phyloP scores from a whole-genome alignment of 176 grass and related monocot species.

The Ampelocalamus luodianensis region DNA sequence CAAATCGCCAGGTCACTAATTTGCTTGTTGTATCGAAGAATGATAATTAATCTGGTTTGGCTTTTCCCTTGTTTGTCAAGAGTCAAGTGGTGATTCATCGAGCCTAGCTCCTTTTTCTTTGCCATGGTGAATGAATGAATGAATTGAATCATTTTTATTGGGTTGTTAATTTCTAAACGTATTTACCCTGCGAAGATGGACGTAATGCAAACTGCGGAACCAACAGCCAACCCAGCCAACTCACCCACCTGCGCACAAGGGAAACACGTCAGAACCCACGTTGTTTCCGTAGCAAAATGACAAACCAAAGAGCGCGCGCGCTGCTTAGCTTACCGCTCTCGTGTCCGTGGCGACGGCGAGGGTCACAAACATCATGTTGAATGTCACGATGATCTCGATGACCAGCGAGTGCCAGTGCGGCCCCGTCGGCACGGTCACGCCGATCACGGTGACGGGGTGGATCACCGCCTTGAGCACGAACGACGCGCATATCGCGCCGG shows the following conservation, averaged over 20 bases:
- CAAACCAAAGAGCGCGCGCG: neutral
- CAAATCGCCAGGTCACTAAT: neutral
- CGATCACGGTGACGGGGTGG: slow-evolving; percentile 68
- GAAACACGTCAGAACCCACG: neutral
- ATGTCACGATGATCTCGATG: slow-evolving; percentile 82
- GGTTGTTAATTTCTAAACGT: slow-evolving; percentile 25
- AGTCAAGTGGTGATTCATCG: slow-evolving; percentile 33
- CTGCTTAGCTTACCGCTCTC: slow-evolving; percentile 52
- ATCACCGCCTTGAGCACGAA: slow-evolving; percentile 83
- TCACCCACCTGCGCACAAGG: slow-evolving; percentile 80
- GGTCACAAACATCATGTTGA: slow-evolving; percentile 99
- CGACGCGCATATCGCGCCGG: slow-evolving; percentile 69
- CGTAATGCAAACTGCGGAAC: slow-evolving; percentile 95
- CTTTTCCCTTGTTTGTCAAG: slow-evolving; percentile 16
- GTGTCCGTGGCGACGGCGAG: slow-evolving; percentile 90
- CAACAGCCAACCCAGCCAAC: slow-evolving; percentile 93
- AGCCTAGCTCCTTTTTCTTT: neutral
- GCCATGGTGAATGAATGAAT: neutral
- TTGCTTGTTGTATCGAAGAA: slow-evolving; percentile 2
- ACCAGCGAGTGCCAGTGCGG: slow-evolving; percentile 71
- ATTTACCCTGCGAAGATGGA: slow-evolving; percentile 98
- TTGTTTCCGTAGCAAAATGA: neutral
- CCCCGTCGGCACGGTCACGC: slow-evolving; percentile 65
- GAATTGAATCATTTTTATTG: neutral
- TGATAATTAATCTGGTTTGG: slow-evolving; percentile 23